phyloP scores from a whole-genome alignment of 148 eudicot genomes.

The Spergularia marina region DNA sequence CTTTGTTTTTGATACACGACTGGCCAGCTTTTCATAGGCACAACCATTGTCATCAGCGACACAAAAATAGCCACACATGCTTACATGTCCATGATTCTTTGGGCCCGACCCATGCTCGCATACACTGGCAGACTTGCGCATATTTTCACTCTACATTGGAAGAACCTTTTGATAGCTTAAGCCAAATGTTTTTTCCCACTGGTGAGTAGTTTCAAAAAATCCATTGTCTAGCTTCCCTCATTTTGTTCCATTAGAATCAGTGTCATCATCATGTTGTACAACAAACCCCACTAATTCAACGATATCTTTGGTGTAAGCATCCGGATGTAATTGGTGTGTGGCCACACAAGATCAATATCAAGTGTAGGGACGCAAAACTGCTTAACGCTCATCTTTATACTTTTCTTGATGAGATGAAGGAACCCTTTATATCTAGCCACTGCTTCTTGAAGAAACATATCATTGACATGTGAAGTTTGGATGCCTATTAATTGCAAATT shows the following conservation, averaged over 20 bases:
- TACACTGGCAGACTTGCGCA: constrained; percentile 15
- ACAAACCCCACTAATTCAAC: constrained; percentile 55
- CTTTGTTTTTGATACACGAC: too few species aligned
- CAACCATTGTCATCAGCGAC: too few species aligned
- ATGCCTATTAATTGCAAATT: constrained; percentile 49
- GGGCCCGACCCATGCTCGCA: too few species aligned
- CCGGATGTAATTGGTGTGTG: constrained; percentile 76
- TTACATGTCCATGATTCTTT: too few species aligned
- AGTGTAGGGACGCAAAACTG: constrained; percentile 82
- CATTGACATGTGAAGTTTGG: constrained; percentile 60
- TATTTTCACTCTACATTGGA: too few species aligned
- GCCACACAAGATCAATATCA: constrained; percentile 95
- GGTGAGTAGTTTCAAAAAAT: constrained; percentile 64
- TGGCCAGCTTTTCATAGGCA: too few species aligned
- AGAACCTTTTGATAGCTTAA: constrained; percentile 84
- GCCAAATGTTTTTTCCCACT: constrained; percentile 74
- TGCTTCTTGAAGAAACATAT: constrained; percentile 65
- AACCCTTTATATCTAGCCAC: constrained; percentile 93
- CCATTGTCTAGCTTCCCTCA: constrained; percentile 82
- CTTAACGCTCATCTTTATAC: constrained; percentile 48
- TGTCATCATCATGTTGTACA: constrained; percentile 93
- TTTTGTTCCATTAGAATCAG: constrained; percentile 80
- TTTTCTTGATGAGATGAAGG: constrained; percentile 67
- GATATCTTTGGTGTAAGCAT: constrained; percentile 64
- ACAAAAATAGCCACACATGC: too few species aligned